Percentiles rank a stretch among this genome's conserved stretches.
These are phyloP conservation scores for Eimeria brunetti DNA, from an alignment of 169 alveolate species.

Conservation along the genomic window DNA sequence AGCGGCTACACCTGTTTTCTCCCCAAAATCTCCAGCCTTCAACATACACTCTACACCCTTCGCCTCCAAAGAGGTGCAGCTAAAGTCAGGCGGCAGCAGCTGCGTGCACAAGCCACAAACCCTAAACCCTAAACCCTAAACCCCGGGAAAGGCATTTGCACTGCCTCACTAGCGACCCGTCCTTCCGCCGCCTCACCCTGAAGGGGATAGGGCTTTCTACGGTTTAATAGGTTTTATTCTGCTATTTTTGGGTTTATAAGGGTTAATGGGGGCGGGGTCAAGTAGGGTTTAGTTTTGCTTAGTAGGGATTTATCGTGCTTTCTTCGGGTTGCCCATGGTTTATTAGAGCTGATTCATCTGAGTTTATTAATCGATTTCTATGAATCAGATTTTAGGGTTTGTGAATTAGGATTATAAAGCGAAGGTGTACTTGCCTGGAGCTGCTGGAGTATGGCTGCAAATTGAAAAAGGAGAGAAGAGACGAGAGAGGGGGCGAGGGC, in stretches of 20 bases:
- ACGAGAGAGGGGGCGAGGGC: conserved; percentile 32
- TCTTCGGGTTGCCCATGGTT: too few species aligned
- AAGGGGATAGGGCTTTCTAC: neutral
- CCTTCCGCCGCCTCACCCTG: neutral
- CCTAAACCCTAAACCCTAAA: neutral
- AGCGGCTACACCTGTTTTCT: neutral
- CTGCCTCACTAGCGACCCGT: too few species aligned
- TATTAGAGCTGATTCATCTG: too few species aligned
- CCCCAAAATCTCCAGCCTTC: conserved; percentile 5
- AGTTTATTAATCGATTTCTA: neutral
- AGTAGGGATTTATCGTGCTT: too few species aligned
- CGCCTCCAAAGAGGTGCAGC: conserved; percentile 16
- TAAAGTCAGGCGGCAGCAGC: conserved; percentile 15
- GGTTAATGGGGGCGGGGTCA: too few species aligned
- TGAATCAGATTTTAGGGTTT: neutral
- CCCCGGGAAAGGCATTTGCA: neutral
- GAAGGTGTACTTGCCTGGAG: conserved; percentile 17
- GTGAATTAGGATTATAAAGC: neutral
- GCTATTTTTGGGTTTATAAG: too few species aligned
- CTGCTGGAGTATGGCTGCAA: conserved; percentile 51
- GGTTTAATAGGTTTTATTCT: neutral
- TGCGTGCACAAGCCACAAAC: conserved; percentile 18
- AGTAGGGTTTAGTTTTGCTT: neutral
- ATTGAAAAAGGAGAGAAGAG: neutral
- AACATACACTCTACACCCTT: neutral